Conservation (phyloP, 202 grass and related monocot genomes). For the Carex sylvatica region DNA sequence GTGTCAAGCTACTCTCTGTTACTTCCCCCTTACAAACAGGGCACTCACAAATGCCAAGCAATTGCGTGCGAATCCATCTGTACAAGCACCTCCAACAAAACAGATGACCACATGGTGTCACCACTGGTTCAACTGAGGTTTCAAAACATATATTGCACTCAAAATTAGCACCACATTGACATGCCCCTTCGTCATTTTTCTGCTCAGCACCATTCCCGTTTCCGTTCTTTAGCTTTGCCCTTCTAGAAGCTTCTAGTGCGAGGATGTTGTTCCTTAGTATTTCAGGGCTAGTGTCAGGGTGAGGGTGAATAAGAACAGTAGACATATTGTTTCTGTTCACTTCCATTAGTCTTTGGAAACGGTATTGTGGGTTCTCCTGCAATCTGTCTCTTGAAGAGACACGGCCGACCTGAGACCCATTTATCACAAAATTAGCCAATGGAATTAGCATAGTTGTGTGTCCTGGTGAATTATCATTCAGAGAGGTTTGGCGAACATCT, state of each 20-base stretch:
- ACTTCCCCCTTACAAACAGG: slow-evolving; percentile 90
- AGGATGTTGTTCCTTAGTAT: slow-evolving; percentile 55
- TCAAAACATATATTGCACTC: slow-evolving; percentile 92
- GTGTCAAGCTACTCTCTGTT: slow-evolving; percentile 59
- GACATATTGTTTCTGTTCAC: slow-evolving; percentile 42
- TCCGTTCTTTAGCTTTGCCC: slow-evolving; percentile 34
- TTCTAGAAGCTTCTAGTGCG: slow-evolving; percentile 43
- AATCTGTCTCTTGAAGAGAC: slow-evolving; percentile 18
- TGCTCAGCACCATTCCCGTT: slow-evolving; percentile 32
- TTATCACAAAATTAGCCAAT: background rate
- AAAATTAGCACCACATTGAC: slow-evolving; percentile 48
- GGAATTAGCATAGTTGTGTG: slow-evolving; percentile 4
- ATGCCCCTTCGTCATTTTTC: slow-evolving; percentile 30
- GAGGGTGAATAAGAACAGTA: slow-evolving; percentile 28
- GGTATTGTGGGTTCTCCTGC: slow-evolving; percentile 50
- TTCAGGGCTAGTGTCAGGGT: slow-evolving; percentile 44
- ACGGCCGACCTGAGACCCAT: background rate
- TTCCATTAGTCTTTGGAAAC: slow-evolving; percentile 72
- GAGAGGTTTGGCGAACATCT: background rate
- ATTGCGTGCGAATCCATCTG: slow-evolving; percentile 64
- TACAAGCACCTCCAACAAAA: slow-evolving; percentile 94
- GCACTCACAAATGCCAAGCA: slow-evolving; percentile 53
- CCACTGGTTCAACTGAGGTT: slow-evolving; percentile 63
- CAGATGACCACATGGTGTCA: slow-evolving; percentile 83
- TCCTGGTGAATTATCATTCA: background rate